Conservation (phyloP, 169 alveolate genomes). For the Eimeria maxima region DNA sequence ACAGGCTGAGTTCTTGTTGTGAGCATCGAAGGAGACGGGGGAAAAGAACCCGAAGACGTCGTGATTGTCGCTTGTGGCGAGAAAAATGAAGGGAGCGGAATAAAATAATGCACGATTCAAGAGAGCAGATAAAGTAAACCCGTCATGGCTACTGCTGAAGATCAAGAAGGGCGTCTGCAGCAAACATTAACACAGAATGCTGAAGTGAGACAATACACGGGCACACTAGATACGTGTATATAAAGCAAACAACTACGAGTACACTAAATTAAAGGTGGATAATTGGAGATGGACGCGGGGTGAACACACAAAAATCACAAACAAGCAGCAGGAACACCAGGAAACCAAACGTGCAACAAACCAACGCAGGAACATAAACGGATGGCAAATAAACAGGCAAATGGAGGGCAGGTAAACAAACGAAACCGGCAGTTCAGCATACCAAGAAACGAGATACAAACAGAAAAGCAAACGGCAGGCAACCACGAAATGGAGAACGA, state of each 20-base stretch:
- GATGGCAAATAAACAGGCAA: background rate
- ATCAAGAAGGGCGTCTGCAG: conserved; percentile 29
- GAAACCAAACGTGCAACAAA: no score
- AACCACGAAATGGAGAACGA: no score
- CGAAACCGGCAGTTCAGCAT: no score
- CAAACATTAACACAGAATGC: background rate
- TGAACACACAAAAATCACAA: background rate
- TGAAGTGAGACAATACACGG: background rate
- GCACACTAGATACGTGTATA: no score
- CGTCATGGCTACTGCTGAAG: conserved; percentile 70
- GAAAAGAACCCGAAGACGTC: conserved; percentile 59
- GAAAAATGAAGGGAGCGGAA: background rate
- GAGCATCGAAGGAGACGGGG: background rate
- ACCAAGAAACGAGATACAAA: no score
- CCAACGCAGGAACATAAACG: background rate
- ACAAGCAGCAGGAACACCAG: background rate
- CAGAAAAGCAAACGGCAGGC: no score
- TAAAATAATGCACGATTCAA: background rate
- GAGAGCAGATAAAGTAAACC: conserved; percentile 41
- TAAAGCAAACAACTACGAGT: no score
- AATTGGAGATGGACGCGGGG: background rate
- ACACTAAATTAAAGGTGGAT: background rate
- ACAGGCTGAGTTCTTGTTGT: background rate
- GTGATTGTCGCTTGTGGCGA: conserved; percentile 2
- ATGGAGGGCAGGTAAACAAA: background rate